phyloP scores from a whole-genome alignment of 345 rosid species.

The Euphorbia pulcherrima region DNA sequence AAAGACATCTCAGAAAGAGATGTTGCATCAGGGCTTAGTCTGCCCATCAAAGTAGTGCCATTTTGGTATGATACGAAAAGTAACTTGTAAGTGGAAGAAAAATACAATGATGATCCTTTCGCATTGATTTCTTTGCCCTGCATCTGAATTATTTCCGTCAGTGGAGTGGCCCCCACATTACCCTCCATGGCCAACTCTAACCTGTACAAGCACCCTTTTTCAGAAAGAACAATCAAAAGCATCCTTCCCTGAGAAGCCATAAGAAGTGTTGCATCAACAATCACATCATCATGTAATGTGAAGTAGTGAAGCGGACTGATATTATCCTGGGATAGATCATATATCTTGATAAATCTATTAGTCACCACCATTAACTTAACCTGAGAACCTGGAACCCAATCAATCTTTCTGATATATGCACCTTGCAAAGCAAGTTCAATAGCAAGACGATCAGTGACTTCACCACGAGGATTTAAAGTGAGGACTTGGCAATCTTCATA shows the following conservation, averaged over 20 bases:
- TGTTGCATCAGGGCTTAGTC: conserved; percentile 59
- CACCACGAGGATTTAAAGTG: conserved; percentile 87
- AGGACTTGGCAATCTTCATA: conserved; percentile 97
- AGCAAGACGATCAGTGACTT: conserved; percentile 92
- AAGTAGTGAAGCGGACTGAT: conserved; percentile 93
- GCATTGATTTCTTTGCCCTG: conserved; percentile 54
- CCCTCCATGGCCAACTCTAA: conserved; percentile 69
- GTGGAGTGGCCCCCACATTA: conserved; percentile 78
- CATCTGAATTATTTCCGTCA: conserved; percentile 68
- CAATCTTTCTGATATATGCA: conserved; percentile 80
- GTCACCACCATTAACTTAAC: conserved; percentile 89
- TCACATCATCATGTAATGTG: conserved; percentile 72
- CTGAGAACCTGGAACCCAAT: conserved; percentile 96
- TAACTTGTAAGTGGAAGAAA: conserved; percentile 67
- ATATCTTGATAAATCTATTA: conserved; percentile 85
- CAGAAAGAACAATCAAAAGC: conserved; percentile 86
- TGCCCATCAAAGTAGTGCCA: conserved; percentile 78
- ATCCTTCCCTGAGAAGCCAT: conserved; percentile 74
- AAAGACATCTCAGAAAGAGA: conserved; percentile 65
- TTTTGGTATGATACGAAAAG: conserved; percentile 81
- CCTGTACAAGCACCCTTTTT: conserved; percentile 70
- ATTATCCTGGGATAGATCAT: conserved; percentile 91
- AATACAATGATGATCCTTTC: conserved; percentile 84
- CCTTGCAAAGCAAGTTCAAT: conserved; percentile 95
- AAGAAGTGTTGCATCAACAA: conserved; percentile 82